Evolutionary conservation across 805 yeast genomes (phyloP).

Genomic region (Metschnikowia continentalis): DNA sequence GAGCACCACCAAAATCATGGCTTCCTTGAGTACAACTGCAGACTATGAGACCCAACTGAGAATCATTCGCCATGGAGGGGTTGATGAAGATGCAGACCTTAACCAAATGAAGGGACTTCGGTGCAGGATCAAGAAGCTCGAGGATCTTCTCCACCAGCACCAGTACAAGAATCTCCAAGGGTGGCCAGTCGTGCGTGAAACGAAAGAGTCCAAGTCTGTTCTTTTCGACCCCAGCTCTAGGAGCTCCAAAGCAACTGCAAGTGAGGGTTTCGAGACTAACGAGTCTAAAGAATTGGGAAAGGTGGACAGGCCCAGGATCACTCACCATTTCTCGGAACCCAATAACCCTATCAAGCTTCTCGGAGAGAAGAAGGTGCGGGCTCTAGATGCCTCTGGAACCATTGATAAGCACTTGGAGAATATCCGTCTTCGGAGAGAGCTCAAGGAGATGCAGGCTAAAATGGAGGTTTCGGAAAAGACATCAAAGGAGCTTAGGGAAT

Average conservation of each 20-base stretch:
- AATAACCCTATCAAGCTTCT: constrained; percentile 27
- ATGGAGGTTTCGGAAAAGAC: neutral
- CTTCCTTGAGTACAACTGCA: constrained; percentile 18
- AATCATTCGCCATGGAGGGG: constrained; percentile 6
- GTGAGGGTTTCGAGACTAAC: no score
- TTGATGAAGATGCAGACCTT: constrained; percentile 26
- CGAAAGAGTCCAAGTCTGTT: constrained; percentile 4
- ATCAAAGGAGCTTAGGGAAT: neutral
- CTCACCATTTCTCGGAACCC: constrained; percentile 1
- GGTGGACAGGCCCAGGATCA: neutral
- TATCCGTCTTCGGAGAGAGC: constrained; percentile 33
- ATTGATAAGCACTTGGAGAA: constrained; percentile 43
- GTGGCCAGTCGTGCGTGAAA: constrained; percentile 32
- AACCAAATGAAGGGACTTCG: constrained; percentile 58
- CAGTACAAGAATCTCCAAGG: constrained; percentile 52
- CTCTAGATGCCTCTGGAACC: constrained; percentile 32
- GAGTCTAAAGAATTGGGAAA: neutral
- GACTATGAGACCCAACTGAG: constrained; percentile 14
- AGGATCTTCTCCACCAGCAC: constrained; percentile 70
- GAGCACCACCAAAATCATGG: constrained; percentile 27
- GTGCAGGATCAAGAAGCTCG: constrained; percentile 69
- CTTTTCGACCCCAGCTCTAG: neutral
- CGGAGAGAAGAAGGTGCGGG: neutral
- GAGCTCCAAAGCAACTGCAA: no score
- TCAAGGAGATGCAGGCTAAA: constrained; percentile 5